These are phyloP conservation scores for Cyberlindnera mycetangii DNA, from an alignment of 805 yeast genomes.

Conservation along the genomic window DNA sequence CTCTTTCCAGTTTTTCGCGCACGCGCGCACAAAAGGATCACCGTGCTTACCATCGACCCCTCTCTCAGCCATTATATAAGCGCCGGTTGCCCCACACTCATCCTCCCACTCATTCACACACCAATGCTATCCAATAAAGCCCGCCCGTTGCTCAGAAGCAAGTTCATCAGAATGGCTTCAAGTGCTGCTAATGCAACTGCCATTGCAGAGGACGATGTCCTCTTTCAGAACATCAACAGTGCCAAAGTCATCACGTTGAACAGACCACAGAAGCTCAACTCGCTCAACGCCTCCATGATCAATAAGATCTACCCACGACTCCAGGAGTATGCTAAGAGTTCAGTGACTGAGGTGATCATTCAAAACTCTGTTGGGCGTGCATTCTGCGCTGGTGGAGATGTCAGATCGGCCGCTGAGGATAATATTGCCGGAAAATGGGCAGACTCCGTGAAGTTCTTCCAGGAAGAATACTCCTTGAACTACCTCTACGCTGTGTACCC, in stretches of 20 bases:
- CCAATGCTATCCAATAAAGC: not conserved
- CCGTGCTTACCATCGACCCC: not conserved
- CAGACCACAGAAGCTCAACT: slow-evolving; percentile 81
- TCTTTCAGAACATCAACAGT: slow-evolving; percentile 57
- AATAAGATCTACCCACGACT: slow-evolving; percentile 67
- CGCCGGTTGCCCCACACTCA: not conserved
- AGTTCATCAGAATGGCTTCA: slow-evolving; percentile 3
- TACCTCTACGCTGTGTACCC: slow-evolving; percentile 75
- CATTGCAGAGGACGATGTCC: slow-evolving; percentile 46
- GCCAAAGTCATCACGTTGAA: slow-evolving; percentile 75
- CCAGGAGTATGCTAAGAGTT: slow-evolving; percentile 71
- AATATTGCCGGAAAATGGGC: slow-evolving; percentile 46
- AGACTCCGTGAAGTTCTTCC: slow-evolving; percentile 64
- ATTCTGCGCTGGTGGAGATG: slow-evolving; percentile 97
- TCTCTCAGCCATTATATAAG: not conserved
- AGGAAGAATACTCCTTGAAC: slow-evolving; percentile 77
- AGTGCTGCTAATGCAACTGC: slow-evolving; percentile 2
- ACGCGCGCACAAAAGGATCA: not conserved
- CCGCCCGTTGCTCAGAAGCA: not conserved
- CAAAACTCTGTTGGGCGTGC: slow-evolving; percentile 60
- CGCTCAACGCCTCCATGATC: slow-evolving; percentile 77
- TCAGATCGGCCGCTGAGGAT: slow-evolving; percentile 68
- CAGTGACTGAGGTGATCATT: slow-evolving; percentile 60
- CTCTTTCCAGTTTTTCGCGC: slow-evolving; percentile 1
- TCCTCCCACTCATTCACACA: not conserved